Evolutionary conservation across 805 yeast species (phyloP).

Genomic region (Lipomyces orientalis): DNA sequence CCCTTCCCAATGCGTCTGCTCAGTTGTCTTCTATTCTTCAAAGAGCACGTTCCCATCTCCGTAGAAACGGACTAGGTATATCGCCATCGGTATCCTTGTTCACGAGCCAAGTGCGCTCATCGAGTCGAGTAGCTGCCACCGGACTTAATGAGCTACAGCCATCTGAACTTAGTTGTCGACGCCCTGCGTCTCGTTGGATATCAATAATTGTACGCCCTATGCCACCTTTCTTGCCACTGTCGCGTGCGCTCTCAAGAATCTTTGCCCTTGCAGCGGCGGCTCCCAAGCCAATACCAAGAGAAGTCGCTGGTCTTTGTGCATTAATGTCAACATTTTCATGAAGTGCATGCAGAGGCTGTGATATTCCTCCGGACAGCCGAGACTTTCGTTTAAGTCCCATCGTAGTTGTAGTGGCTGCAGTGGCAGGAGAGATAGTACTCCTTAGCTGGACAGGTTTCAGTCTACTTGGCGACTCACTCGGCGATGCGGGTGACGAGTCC

Average conservation of each 20-base stretch:
- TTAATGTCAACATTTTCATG: constrained; percentile 25
- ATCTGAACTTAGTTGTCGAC: not conserved
- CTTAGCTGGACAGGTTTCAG: constrained; percentile 1
- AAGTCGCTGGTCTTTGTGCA: constrained; percentile 21
- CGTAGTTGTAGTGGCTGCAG: constrained; percentile 9
- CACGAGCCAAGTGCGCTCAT: constrained; percentile 10
- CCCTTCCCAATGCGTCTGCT: not conserved
- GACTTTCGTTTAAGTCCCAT: constrained; percentile 14
- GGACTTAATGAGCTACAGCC: not conserved
- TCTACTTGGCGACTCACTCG: constrained; percentile 19
- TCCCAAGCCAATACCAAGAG: constrained; percentile 40
- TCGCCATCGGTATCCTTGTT: constrained; percentile 21
- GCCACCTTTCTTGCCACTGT: constrained; percentile 35
- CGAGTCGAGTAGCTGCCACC: not conserved
- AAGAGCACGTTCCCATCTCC: constrained; percentile 19
- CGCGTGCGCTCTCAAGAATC: constrained; percentile 43
- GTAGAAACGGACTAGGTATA: constrained; percentile 25
- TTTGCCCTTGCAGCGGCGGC: constrained; percentile 44
- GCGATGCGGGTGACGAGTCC: constrained; percentile 12
- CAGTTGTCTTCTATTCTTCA: not conserved
- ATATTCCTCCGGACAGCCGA: constrained; percentile 21
- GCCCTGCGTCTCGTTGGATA: constrained; percentile 42
- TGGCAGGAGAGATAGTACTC: constrained; percentile 13
- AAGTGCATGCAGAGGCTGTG: constrained; percentile 32
- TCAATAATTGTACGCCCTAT: constrained; percentile 42